phyloP scores from a whole-genome alignment of 2,329 filamentous ascomycete genomes.

The Alternaria angustiovoidea region DNA sequence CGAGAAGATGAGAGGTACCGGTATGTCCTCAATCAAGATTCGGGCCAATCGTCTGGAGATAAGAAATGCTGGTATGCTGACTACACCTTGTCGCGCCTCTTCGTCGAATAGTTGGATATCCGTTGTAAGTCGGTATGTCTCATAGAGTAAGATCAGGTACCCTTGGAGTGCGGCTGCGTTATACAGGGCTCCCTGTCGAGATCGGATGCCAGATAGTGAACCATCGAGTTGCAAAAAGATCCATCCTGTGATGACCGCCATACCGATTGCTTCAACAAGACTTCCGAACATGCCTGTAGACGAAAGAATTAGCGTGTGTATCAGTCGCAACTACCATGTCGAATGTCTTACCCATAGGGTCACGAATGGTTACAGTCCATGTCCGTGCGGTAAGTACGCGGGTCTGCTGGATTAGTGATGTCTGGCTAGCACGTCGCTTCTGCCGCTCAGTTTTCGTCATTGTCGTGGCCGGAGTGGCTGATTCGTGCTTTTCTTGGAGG shows the following conservation, averaged over 20 bases:
- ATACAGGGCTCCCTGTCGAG: constrained; percentile 76
- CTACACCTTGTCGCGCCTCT: constrained; percentile 76
- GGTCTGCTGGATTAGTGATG: constrained; percentile 69
- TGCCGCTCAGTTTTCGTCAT: constrained; percentile 14
- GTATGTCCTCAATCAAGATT: constrained; percentile 74
- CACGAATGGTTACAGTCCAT: constrained; percentile 75
- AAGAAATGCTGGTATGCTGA: constrained; percentile 73
- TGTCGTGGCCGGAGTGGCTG: constrained; percentile 2
- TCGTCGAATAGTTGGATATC: constrained; percentile 81
- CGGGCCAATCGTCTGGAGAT: constrained; percentile 74
- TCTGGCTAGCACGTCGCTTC: constrained; percentile 52
- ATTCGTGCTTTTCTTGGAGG: constrained; percentile 21
- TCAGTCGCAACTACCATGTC: neutral
- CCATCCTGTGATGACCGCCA: constrained; percentile 77
- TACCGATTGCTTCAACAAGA: constrained; percentile 72
- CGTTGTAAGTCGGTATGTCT: constrained; percentile 76
- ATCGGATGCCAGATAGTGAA: constrained; percentile 75
- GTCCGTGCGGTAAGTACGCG: constrained; percentile 73
- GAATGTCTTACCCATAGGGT: constrained; percentile 68
- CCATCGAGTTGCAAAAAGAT: constrained; percentile 73
- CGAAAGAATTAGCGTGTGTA: neutral
- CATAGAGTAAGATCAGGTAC: constrained; percentile 78
- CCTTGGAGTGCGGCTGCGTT: constrained; percentile 76
- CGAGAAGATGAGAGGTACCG: constrained; percentile 74
- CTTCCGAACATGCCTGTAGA: constrained; percentile 66